Evolutionary conservation across 805 yeast genomes (phyloP).

Genomic region (Lipomyces oligophaga): DNA sequence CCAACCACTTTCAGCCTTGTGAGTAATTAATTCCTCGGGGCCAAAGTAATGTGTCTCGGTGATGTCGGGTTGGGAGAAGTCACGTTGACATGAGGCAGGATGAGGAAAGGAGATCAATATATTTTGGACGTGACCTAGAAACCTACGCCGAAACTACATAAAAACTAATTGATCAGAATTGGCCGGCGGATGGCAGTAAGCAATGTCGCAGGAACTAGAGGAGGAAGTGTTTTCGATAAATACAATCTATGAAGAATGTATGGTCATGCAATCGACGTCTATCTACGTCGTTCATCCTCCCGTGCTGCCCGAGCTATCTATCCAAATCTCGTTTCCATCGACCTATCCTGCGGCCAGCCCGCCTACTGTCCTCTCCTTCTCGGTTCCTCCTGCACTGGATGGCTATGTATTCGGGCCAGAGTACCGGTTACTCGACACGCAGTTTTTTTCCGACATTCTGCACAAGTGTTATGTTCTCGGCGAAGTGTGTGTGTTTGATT

Average conservation of each 20-base stretch:
- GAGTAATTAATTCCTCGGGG: no score
- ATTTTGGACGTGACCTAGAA: no score
- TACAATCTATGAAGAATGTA: constrained; percentile 76
- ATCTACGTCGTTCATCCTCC: constrained; percentile 45
- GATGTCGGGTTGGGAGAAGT: no score
- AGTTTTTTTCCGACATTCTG: constrained; percentile 42
- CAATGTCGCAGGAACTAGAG: constrained; percentile 45
- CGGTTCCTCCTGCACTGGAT: constrained; percentile 27
- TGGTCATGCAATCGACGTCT: constrained; percentile 37
- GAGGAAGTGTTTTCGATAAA: constrained; percentile 82
- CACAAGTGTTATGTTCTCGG: constrained; percentile 54
- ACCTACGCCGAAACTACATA: no score
- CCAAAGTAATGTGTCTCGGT: no score
- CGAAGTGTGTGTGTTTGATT: constrained; percentile 74
- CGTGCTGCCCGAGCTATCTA: constrained; percentile 42
- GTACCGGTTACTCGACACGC: constrained; percentile 1
- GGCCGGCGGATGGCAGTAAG: no score
- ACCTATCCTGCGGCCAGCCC: constrained; percentile 69
- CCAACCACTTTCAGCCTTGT: no score
- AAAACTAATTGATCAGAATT: no score
- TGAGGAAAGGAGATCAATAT: no score
- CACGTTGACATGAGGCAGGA: no score
- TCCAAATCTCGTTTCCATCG: constrained; percentile 70
- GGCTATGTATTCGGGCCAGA: not conserved
- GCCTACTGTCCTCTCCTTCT: constrained; percentile 52